Base-by-base conservation (phyloP, 1,139 yeast species). In the Petasospora fabianii region DNA sequence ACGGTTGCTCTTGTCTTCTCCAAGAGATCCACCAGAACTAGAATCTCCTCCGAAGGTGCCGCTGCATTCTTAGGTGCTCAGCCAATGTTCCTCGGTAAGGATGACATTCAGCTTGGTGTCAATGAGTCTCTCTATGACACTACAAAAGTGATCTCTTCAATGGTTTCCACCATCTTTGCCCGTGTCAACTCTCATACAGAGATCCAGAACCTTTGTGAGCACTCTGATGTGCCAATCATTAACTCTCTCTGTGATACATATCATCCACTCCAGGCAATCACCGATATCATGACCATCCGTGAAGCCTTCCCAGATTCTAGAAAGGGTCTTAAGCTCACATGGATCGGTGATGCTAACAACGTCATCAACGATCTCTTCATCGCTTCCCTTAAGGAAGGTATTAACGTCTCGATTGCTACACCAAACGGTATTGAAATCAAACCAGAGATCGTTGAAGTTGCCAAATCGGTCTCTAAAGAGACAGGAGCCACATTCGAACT, bases 261-360 rank as follows among this genome's bases (percentile, higher is more conserved):
- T 65, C 98, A 92, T 61, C 98, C 98, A 13, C 69, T 92, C 53
- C 98, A 92, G 66, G 96, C 97, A 4, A 84, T 92, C 49, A 80
- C 97, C 41, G 98, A 92, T 61, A 59, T 92, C 44, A 68, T 87
- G 53, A 88, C 97, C 5, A 84, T 92, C 43, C 79, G 81, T 51
- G 97, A 92, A 62, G 64, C 81, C 5, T 84, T 87, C 58, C 79
- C 77, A 3, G 60, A 59, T 54, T 21, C 54, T 54, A 36, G 31
- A 27, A 30, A 65, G 34, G 62, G 64, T 16, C 71, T 88, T 50
- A 90, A 88, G 55, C 68, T 92, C 43, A 80, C 97, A 2, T 92
- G 98, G 98, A 78, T 92, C 20, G 98, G 98, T 43, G 98, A 92
- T 60, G 82, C 97, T 32, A 92, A 92, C 61, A 92, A 92, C 57